Evolutionary conservation across 208 protist genomes (phyloP), one percentile per base, ranked within the genome.

Genomic region (Crithidia fasciculata): DNA sequence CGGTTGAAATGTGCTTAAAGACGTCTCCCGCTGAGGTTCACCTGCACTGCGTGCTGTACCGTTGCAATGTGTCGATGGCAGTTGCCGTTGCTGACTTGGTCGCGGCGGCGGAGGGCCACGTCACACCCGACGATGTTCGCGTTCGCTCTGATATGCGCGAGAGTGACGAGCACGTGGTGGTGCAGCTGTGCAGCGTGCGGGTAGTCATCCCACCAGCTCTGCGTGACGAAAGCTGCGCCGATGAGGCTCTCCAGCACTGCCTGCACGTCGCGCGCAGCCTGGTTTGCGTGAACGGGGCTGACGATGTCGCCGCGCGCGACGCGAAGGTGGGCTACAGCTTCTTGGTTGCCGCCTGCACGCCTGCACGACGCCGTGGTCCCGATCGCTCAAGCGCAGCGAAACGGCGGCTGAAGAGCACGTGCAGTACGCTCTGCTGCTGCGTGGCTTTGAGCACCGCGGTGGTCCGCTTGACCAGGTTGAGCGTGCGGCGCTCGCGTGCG

Each of bases 11-110:
- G 15, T 69, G 61, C 57, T 60, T 79, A 19, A 40, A 40, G 44
- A 28, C 45, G 8, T 16, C 4, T 5, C 58, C 65, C 19, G 47
- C 39, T 1, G 69, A 28, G 13, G 82, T 84, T 43, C 74, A 82
- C 68, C n/a, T 95, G 8, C 86, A 93, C 65, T 86, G 86, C 55
- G 84, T 95, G 45, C 72, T 95, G 19, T 89, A 89, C 76, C 86
- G 85, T 40, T 54, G 82, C n/a, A 73, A 64, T 2, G 47, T 89
- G 4, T 75, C 87, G 13, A 76, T 93, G 49, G 18, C 45, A 37
- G 69, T 76, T 5, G 82, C 80, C 8, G 61, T 86, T 28, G 63
- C 57, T 8, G 36, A 74, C 10, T 49, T 94, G 54, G 66, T 76
- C 36, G 67, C 79, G 41, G 82, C 68, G 28, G 76, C 66, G 53